Evolutionary conservation across 2,329 filamentous ascomycete genomes (phyloP).

Genomic region (Orbilia brochopaga): DNA sequence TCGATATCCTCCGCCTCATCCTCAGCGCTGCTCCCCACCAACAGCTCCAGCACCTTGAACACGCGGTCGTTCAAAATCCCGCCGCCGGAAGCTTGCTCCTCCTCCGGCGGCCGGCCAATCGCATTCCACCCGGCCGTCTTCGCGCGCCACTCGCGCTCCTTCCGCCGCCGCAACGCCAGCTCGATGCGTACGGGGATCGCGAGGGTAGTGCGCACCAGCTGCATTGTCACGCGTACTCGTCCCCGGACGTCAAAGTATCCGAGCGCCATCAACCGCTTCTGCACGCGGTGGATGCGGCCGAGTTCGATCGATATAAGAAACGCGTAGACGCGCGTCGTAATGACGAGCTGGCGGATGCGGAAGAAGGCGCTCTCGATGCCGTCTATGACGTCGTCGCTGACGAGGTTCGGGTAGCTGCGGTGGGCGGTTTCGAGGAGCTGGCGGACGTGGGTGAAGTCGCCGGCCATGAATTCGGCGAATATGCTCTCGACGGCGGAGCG

Average conservation of each 20-base stretch:
- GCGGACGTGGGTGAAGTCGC: slow-evolving; percentile 58
- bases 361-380: slow-evolving; percentile 58
- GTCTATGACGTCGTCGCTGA: slow-evolving; percentile 57
- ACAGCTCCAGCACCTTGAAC: slow-evolving; percentile 58
- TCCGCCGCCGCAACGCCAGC: slow-evolving; percentile 57
- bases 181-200: slow-evolving; percentile 59
- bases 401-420: slow-evolving; percentile 57
- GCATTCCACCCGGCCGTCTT: slow-evolving; percentile 58
- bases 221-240: slow-evolving; percentile 57
- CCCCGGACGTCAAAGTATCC: slow-evolving; percentile 59
- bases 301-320: slow-evolving; percentile 59
- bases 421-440: slow-evolving; percentile 57
- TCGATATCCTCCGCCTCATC: slow-evolving; percentile 57
- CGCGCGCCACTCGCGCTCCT: slow-evolving; percentile 58
- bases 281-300: slow-evolving; percentile 58
- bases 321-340: slow-evolving; percentile 58
- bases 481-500: slow-evolving; percentile 58
- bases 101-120: slow-evolving; percentile 55
- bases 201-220: slow-evolving; percentile 58
- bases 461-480: slow-evolving; percentile 59
- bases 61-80: slow-evolving; percentile 59
- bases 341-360: slow-evolving; percentile 57
- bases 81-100: slow-evolving; percentile 49
- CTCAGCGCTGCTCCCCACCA: slow-evolving; percentile 59
- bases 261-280: slow-evolving; percentile 58